Evolutionary conservation across 2,329 filamentous ascomycete genomes (phyloP), one percentile per base, ranked within the genome.

Genomic region (Exophiala bonariae): DNA sequence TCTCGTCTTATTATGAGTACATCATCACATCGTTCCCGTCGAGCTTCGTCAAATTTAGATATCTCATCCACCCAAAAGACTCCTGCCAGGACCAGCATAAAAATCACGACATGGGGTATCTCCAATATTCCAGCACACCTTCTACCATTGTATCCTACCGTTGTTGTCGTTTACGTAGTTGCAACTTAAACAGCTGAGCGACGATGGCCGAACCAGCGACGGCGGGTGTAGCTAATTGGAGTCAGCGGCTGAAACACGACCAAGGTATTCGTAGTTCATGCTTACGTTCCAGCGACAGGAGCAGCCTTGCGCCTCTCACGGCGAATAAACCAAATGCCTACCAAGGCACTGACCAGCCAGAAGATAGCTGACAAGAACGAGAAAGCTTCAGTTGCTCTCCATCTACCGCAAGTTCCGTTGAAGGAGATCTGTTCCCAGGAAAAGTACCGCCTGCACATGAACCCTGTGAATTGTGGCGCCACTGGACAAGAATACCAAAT

Each of bases 301-400:
- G 26, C 42, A n/a, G 50, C 41, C 44, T 54, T 56, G 50, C 47
- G 41, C 26, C 51, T 50, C 43, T 59, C 54, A 16, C 54, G 44
- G 32, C 42, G 49, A 16, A 51, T 45, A 34, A 57, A 52, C 56
- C 56, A 59, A 32, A 57, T 14, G 8, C 55, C 80, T 34, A 87
- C 61, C 16, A 85, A 60, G 13, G 76, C 77, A 37, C 82, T 86
- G 10, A 73, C 78, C 32, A 89, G 76, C 86, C 86, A 90, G 61
- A 83, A 73, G 56, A 87, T 75, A 45, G 84, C 84, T 2, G 82
- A 84, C 44, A 89, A 67, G 69, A 90, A 90, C 39, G 76, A 71
- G 61, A 90, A 89, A 3, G 85, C 85, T 58, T 87, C 78, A 52
- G 80, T 75, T 32, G 87, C 80, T 69, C 86, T 88, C 78, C 81